Evolutionary conservation across 2,329 filamentous ascomycete species (phyloP), one percentile per base, ranked within the genome.

Genomic region (Aspergillus flavus): DNA sequence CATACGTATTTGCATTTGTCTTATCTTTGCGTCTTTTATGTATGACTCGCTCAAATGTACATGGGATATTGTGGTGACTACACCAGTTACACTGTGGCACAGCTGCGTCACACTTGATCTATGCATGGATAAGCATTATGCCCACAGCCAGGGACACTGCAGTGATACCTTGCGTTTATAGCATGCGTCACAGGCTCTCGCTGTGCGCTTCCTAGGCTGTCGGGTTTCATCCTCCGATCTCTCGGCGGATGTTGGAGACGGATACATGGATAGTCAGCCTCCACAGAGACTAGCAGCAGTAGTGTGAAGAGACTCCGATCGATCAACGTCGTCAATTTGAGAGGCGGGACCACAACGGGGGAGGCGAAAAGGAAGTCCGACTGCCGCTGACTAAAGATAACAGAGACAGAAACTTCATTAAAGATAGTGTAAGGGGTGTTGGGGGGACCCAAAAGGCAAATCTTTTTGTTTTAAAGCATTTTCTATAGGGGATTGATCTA

Each of bases 21-120:
- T 62, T 66, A 10, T 66, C 66, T 64, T 74, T 77, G n/a, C 74
- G 68, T 59, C 70, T 72, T 36, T 73, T 69, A 30, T 66, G 69
- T 32, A 72, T 64, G 11, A 69, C 68, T 62, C 77, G 65, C 32
- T 74, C 76, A 68, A 83, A 85, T 9, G 81, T 84, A 70, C 83
- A 85, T 21, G 76, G 69, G 23, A 82, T 74, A 59, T 77, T 72
- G 65, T 84, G 83, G 69, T 84, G 81, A 57, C 74, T 76, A 68
- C 83, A 85, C 82, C 82, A 85, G 69, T 85, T 81, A 72, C 83
- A 85, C 56, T 77, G 74, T 4, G 80, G 79, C 11, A 75, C 63
- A 19, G 75, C 75, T 2, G 75, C 76, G 67, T 83, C 83, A 65
- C 83, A 85, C 76, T 84, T 83, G 63, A 85, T 85, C 82, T 84